Conservation (phyloP, 768 basidiomycete genomes). For the Tephrocybe sp. region DNA sequence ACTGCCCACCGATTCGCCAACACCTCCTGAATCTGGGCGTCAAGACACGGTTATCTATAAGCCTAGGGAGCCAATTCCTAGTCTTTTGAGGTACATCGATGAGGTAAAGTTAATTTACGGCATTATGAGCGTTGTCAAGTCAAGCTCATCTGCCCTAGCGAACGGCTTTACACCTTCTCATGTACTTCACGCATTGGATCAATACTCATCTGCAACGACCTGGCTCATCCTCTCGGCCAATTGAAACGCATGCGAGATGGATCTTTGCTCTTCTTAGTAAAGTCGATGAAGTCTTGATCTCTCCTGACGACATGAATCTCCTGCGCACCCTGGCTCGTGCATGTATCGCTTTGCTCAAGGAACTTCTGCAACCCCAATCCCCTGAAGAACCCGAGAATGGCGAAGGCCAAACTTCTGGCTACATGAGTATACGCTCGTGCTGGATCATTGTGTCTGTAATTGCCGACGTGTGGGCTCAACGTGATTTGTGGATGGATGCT, state of each 20-base stretch:
- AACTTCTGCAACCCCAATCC: conserved; percentile 22
- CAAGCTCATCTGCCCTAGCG: conserved; percentile 43
- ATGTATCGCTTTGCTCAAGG: conserved; percentile 54
- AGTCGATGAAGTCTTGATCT: conserved; percentile 58
- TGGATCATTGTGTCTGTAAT: conserved; percentile 74
- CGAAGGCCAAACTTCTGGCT: conserved; percentile 8
- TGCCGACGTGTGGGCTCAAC: conserved; percentile 72
- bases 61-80: conserved; percentile 59
- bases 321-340: conserved; percentile 73
- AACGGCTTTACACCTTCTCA: conserved; percentile 69
- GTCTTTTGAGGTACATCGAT: conserved; percentile 57
- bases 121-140: neutral
- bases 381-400: conserved; percentile 7
- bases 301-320: conserved; percentile 75
- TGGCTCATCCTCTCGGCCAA: conserved; percentile 36
- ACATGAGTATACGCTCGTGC: conserved; percentile 48
- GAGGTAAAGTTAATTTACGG: conserved; percentile 43
- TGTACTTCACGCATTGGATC: conserved; percentile 85
- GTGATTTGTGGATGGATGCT: conserved; percentile 78
- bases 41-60: conserved; percentile 16
- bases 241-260: conserved; percentile 68
- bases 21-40: conserved; percentile 22
- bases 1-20: conserved; percentile 37
- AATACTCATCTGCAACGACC: conserved; percentile 53
- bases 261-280: conserved; percentile 72